Evolutionary conservation across 495 filamentous ascomycete species (phyloP).

Genomic region (Aspergillus bertholletiae): DNA sequence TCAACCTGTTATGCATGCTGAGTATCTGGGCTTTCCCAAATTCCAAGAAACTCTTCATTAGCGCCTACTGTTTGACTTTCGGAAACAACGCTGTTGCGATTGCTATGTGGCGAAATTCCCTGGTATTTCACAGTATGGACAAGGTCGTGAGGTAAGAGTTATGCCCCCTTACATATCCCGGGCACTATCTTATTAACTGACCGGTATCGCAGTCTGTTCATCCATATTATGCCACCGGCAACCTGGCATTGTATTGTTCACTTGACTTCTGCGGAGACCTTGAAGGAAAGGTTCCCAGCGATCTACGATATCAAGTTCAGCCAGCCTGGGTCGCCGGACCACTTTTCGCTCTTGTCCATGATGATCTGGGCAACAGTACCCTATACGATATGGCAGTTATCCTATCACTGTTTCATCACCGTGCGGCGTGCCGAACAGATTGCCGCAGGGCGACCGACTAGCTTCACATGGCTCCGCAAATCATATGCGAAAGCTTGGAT

Average conservation of each 20-base stretch:
- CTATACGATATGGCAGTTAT: conserved; percentile 87
- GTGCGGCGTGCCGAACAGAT: conserved; percentile 91
- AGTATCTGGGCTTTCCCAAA: conserved; percentile 87
- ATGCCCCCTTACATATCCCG: background rate
- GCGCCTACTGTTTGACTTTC: conserved; percentile 85
- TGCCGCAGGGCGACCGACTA: conserved; percentile 89
- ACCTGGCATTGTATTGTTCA: conserved; percentile 91
- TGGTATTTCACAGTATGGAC: conserved; percentile 97
- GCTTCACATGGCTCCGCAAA: conserved; percentile 93
- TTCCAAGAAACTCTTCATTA: conserved; percentile 89
- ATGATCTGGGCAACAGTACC: conserved; percentile 90
- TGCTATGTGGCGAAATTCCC: conserved; percentile 98
- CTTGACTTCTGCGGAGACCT: conserved; percentile 59
- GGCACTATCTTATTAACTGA: conserved; percentile 8
- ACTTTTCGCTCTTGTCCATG: conserved; percentile 82
- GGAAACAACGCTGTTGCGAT: conserved; percentile 98
- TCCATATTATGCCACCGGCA: conserved; percentile 97
- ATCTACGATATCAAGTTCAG: conserved; percentile 79
- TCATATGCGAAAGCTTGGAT: conserved; percentile 87
- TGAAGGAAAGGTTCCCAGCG: conserved; percentile 76
- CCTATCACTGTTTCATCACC: conserved; percentile 91
- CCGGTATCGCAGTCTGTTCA: conserved; percentile 66
- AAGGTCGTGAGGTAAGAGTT: conserved; percentile 74
- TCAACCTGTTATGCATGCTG: conserved; percentile 81
- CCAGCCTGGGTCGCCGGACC: conserved; percentile 61